Base-by-base conservation (phyloP, 805 yeast genomes). In the Yarrowia deformans region DNA sequence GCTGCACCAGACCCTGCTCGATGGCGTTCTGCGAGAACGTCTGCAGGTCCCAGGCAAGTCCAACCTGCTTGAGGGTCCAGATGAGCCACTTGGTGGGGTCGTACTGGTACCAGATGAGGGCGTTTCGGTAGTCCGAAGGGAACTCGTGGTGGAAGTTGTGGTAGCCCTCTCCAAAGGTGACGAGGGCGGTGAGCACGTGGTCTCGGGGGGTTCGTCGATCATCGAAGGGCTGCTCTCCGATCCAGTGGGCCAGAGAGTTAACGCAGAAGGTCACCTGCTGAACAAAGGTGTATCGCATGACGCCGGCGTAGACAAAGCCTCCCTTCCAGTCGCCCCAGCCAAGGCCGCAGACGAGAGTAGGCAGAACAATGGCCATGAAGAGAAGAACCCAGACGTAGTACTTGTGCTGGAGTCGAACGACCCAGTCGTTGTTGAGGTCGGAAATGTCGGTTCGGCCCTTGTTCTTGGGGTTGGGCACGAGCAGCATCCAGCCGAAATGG, bases 81-180 rank as follows among this genome's bases (percentile, higher is more conserved):
- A 93, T 83, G 64, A 86, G 81, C 88, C 91, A 87, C 81, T 91
- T 93, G 49, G 96, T 89, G 12, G 98, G 97, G 78, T 93, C 98
- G 78, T 87, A 89, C 58, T 89, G 88, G 78, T 87, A 88, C 85
- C 88, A 83, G 71, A 87, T 85, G 69, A 85, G 80, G 7, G 93
- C 91, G 72, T 88, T 88, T 71, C 97, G 84, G 80, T 89, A 93
- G 79, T 93, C 98, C 72, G 90, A 88, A 7, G 97, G 97, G 79
- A 93, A 93, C 80, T 92, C 97, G 80, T 94, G 97, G 80, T 93
- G 98, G 81, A 90, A 94, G 80, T 93, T 93, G 78, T 92, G 96
- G 79, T 87, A 87, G 6, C 97, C 94, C 79, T 93, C 97, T 13
- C 98, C 98, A 75, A 90, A 87, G 0, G 97, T 89, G 16, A 91